Conservation (phyloP, 495 filamentous ascomycete genomes). For the Aspergillus nanangensis region DNA sequence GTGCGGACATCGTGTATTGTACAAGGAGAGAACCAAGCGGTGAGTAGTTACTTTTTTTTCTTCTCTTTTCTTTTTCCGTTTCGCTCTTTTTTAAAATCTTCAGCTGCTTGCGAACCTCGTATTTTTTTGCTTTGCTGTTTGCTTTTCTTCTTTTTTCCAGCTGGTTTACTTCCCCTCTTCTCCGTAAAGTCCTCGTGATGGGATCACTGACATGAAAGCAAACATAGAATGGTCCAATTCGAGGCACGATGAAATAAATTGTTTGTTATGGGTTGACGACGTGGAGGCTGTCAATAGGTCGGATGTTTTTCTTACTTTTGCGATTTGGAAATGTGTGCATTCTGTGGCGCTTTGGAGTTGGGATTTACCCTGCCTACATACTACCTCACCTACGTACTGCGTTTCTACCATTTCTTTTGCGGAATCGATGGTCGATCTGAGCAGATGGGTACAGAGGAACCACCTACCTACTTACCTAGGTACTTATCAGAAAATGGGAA, state of each 20-base stretch:
- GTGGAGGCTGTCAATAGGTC: no score
- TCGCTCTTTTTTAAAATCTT: no score
- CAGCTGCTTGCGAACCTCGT: background rate
- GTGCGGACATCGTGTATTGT: constrained; percentile 92
- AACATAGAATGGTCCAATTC: constrained; percentile 89
- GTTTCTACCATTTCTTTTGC: no score
- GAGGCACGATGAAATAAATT: constrained; percentile 67
- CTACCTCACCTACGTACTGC: no score
- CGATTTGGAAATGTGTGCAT: constrained; percentile 12
- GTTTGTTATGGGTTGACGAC: background rate
- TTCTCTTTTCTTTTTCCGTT: background rate
- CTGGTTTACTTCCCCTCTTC: background rate
- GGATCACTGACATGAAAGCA: constrained; percentile 3
- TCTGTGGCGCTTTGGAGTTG: constrained; percentile 30
- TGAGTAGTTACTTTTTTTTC: constrained; percentile 38
- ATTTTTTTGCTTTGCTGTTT: no score
- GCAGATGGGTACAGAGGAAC: no score
- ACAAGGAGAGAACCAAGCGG: constrained; percentile 98
- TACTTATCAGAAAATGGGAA: no score
- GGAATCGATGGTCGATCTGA: no score
- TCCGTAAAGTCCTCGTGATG: background rate
- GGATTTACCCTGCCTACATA: background rate
- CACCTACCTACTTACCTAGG: no score
- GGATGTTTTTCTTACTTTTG: constrained; percentile 2
- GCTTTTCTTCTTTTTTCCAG: no score